Conservation (phyloP, 129 eudicot genomes). For the Artemisia argyi region DNA sequence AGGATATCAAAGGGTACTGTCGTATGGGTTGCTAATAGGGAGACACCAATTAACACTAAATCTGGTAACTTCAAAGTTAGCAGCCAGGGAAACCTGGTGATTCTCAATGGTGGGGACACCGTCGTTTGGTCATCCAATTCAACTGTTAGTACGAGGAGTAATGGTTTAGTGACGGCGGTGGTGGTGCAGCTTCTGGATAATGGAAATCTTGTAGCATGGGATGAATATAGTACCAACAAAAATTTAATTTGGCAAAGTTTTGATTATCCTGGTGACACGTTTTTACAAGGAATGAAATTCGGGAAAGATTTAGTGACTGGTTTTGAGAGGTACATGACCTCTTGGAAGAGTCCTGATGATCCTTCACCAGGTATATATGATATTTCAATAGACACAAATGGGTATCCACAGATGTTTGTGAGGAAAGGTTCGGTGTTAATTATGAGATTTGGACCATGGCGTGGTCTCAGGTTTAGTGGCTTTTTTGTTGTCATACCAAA, state of each 20-base stretch:
- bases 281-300: too few species aligned
- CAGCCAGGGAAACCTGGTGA: conserved; percentile 5
- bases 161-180: conserved; percentile 13
- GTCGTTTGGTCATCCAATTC: conserved; percentile 26
- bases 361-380: too few species aligned
- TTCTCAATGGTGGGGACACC: not conserved
- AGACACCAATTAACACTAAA: not conserved
- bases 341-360: too few species aligned
- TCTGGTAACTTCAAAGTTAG: not conserved
- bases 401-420: too few species aligned
- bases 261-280: too few species aligned
- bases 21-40: conserved; percentile 26
- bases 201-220: too few species aligned
- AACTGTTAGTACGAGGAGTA: not conserved
- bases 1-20: conserved; percentile 19
- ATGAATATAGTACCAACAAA: too few species aligned
- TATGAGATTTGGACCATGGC: conserved; percentile 27
- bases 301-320: too few species aligned
- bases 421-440: too few species aligned
- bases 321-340: too few species aligned
- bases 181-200: not conserved
- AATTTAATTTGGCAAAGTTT: too few species aligned
- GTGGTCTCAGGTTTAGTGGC: conserved; percentile 20
- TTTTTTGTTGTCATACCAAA: not conserved
- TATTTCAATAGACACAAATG: too few species aligned